Conservation (phyloP, 2,329 filamentous ascomycete genomes). For the Alternaria brassicae region DNA sequence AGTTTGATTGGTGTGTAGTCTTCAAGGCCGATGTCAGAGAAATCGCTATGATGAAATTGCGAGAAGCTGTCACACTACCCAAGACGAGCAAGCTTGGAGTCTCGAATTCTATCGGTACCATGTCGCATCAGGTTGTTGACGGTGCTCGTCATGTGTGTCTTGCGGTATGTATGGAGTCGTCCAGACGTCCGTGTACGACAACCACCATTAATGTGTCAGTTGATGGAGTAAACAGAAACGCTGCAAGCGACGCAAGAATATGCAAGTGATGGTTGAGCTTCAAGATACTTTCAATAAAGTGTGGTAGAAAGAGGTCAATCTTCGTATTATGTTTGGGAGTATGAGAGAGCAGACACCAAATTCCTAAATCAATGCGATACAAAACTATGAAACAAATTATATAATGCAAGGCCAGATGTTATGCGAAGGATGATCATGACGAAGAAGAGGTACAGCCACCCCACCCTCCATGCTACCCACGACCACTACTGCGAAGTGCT, state of each 20-base stretch:
- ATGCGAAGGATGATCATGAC: neutral
- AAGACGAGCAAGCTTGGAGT: neutral
- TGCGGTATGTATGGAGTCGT: neutral
- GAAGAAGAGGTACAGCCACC: neutral
- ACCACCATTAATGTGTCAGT: too few relatives aligned
- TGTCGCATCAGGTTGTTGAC: neutral
- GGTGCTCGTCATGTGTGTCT: neutral
- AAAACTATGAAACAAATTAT: neutral
- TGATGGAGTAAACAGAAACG: too few relatives aligned
- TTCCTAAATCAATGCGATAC: neutral
- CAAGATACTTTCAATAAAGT: too few relatives aligned
- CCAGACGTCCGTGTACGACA: too few relatives aligned
- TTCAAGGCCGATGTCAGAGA: neutral
- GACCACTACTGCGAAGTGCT: neutral
- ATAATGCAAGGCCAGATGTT: neutral
- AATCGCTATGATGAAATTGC: accelerated
- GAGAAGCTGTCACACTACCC: neutral
- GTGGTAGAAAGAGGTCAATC: neutral
- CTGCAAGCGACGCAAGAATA: too few relatives aligned
- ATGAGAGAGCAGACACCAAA: neutral
- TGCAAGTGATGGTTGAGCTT: too few relatives aligned
- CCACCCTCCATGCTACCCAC: neutral
- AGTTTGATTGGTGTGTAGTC: neutral
- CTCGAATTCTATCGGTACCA: neutral
- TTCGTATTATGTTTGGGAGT: neutral